phyloP scores from a whole-genome alignment of 1,284 basidiomycete genomes.

The Schizophyllum amplum region DNA sequence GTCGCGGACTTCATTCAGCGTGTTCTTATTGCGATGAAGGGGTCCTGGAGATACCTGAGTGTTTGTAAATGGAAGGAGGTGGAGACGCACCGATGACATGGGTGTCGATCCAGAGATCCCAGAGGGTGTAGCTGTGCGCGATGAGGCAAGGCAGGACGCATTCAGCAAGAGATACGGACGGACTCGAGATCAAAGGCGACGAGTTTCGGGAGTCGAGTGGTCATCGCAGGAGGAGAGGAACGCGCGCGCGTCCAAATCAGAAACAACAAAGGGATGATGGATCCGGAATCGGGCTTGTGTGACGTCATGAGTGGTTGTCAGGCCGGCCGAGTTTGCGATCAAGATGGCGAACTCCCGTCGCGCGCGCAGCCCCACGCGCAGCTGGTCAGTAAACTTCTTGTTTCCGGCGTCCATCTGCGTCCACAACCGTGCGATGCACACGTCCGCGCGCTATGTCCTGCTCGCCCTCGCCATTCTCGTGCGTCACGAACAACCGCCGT shows the following conservation, averaged over 20 bases:
- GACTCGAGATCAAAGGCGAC: conserved; percentile 84
- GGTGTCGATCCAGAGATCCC: conserved; percentile 82
- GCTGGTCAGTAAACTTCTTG: neutral
- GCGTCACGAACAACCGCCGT: conserved; percentile 4
- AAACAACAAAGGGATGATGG: too few species aligned
- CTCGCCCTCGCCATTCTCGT: conserved; percentile 11
- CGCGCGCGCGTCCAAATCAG: too few species aligned
- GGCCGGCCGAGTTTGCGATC: too few species aligned
- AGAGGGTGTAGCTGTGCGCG: conserved; percentile 63
- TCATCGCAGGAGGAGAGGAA: neutral
- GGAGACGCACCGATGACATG: conserved; percentile 41
- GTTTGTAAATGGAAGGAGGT: conserved; percentile 1
- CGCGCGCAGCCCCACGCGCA: neutral
- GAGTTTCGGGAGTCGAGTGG: conserved; percentile 44
- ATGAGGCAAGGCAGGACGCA: conserved; percentile 3
- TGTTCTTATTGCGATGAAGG: conserved; percentile 46
- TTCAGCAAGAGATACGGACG: conserved; percentile 18
- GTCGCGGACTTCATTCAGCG: conserved; percentile 56
- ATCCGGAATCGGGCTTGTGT: too few species aligned
- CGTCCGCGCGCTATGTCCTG: conserved; percentile 7
- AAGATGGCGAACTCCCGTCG: too few species aligned
- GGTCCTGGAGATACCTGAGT: conserved; percentile 42
- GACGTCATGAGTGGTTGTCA: too few species aligned
- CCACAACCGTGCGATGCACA: neutral
- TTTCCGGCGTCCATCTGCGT: neutral